These are phyloP conservation scores for Colletotrichum filicis DNA, from an alignment of 2,329 filamentous ascomycete genomes.

Conservation along the genomic window DNA sequence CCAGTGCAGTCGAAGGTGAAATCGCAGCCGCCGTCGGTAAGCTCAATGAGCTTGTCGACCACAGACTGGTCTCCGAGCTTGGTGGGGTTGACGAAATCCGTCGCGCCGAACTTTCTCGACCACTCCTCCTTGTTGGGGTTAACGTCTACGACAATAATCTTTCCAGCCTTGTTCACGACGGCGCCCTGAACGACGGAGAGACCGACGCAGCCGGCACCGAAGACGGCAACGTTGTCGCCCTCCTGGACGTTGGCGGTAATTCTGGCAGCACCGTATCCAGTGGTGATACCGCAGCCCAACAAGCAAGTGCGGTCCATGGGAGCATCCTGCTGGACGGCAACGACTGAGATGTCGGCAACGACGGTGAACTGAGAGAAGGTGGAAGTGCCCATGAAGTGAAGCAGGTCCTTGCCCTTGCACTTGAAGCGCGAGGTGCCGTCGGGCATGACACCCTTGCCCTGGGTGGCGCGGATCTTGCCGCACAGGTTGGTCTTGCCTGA, in stretches of 20 bases:
- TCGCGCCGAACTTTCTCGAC: conserved; percentile 94
- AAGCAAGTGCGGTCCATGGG: conserved; percentile 97
- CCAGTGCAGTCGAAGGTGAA: conserved; percentile 99
- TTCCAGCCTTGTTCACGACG: conserved; percentile 81
- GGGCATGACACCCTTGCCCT: conserved; percentile 96
- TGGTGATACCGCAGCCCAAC: conserved; percentile 98
- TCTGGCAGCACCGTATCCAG: conserved; percentile 93
- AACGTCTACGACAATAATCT: conserved; percentile 80
- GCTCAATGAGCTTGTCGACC: conserved; percentile 92
- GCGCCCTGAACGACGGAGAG: conserved; percentile 95
- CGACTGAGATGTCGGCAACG: conserved; percentile 97
- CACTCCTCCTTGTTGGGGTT: conserved; percentile 93
- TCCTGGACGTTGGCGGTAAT: conserved; percentile 94
- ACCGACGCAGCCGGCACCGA: conserved; percentile 96
- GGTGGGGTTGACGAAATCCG: conserved; percentile 94
- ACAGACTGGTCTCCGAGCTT: conserved; percentile 83
- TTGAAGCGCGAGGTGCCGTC: conserved; percentile 96
- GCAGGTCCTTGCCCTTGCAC: conserved; percentile 92
- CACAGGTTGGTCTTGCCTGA: conserved; percentile 99
- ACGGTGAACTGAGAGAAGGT: conserved; percentile 99
- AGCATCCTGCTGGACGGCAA: conserved; percentile 89
- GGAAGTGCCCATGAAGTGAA: conserved; percentile 99
- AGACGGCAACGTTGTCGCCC: conserved; percentile 89
- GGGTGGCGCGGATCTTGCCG: conserved; percentile 95
- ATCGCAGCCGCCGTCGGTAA: conserved; percentile 98